Evolutionary conservation across 2,329 filamentous ascomycete genomes (phyloP).

Genomic region (Lachnellula cervina): DNA sequence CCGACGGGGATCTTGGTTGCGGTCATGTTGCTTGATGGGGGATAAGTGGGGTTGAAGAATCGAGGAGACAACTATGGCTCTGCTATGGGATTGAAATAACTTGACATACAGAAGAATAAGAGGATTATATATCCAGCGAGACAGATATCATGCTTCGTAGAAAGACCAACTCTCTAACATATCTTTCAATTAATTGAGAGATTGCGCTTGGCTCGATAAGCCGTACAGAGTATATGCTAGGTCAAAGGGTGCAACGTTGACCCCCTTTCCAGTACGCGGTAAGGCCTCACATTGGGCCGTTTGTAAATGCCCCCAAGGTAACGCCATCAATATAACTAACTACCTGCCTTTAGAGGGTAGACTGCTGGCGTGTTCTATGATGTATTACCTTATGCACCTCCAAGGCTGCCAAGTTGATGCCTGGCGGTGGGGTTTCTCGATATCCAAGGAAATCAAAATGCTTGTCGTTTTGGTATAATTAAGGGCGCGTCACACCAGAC

Average conservation of each 20-base stretch:
- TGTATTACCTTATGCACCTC: neutral
- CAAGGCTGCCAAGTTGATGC: neutral
- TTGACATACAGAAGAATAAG: neutral
- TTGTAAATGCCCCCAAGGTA: neutral
- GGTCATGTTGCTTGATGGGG: slow-evolving; percentile 1
- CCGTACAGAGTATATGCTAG: neutral
- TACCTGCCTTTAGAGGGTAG: neutral
- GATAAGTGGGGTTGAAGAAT: neutral
- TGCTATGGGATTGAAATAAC: neutral
- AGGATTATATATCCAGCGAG: neutral
- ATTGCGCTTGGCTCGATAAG: neutral
- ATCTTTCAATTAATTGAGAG: too few species aligned
- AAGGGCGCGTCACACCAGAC: neutral
- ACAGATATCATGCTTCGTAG: too few species aligned
- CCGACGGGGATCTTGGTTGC: slow-evolving; percentile 11
- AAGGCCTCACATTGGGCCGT: neutral
- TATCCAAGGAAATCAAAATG: neutral
- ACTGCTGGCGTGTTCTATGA: neutral
- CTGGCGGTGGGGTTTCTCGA: neutral
- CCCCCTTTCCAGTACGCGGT: neutral
- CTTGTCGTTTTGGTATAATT: neutral
- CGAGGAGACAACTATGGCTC: neutral
- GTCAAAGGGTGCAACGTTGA: neutral
- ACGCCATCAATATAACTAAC: neutral
- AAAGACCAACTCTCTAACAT: too few species aligned